phyloP scores from a whole-genome alignment of 164 flowering plant genomes.

The Vitis vinifera region ASM3070453v1 NC_081818.1:453501-454000 shows the following conservation, averaged over 20 bases:
- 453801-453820: conserved; percentile 39
- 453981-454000: conserved; percentile 66
- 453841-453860: conserved; percentile 37
- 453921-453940: conserved; percentile 47
- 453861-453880: conserved; percentile 44
- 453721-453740: conserved; percentile 36
- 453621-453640: conserved; percentile 35
- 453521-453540: conserved; percentile 55
- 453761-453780: conserved; percentile 45
- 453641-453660: conserved; percentile 22
- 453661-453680: conserved; percentile 43
- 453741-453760: conserved; percentile 34
- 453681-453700: conserved; percentile 43
- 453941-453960: conserved; percentile 60
- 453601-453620: conserved; percentile 40
- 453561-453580: conserved; percentile 45
- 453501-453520: conserved; percentile 46
- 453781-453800: conserved; percentile 41
- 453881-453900: conserved; percentile 34
- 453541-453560: conserved; percentile 21
- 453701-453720: conserved; percentile 43
- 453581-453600: conserved; percentile 40
- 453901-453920: conserved; percentile 34
- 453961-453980: conserved; percentile 59
- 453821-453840: conserved; percentile 39